Conservation (phyloP, 345 rosid species). For the Populus pruinosa region DNA sequence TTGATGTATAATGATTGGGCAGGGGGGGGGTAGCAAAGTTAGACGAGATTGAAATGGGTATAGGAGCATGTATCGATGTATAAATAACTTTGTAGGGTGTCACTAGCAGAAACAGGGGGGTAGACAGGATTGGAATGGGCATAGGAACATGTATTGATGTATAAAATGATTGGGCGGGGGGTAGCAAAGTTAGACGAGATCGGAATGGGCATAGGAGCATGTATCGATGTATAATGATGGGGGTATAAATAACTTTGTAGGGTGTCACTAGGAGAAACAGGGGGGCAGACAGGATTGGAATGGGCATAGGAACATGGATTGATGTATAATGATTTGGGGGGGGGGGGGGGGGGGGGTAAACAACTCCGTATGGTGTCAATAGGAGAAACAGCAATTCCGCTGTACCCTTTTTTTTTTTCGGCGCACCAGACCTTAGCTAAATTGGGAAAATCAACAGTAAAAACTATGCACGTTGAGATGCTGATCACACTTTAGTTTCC, state of each 20-base stretch:
- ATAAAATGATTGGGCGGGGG: no score
- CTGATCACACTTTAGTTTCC: neutral
- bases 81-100: no score
- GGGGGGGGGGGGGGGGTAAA: neutral
- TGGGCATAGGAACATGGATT: no score
- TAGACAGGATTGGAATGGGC: no score
- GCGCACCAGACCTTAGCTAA: neutral
- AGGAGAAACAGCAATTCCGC: slow-evolving; percentile 8
- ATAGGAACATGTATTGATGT: no score
- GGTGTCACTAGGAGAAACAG: slow-evolving; percentile 3
- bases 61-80: no score
- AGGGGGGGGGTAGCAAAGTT: no score
- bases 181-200: no score
- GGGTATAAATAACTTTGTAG: neutral
- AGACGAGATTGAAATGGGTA: no score
- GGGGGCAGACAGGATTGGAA: no score
- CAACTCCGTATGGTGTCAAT: neutral
- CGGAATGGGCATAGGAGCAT: neutral
- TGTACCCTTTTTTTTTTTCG: neutral
- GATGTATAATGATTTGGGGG: no score
- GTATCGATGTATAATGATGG: neutral
- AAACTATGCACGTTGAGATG: neutral
- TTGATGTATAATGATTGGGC: neutral
- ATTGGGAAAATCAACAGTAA: neutral
- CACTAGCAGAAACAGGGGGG: no score